phyloP scores from a whole-genome alignment of 225 moss, liverwort and hornwort genomes.

The Physcomitrium patens region DNA sequence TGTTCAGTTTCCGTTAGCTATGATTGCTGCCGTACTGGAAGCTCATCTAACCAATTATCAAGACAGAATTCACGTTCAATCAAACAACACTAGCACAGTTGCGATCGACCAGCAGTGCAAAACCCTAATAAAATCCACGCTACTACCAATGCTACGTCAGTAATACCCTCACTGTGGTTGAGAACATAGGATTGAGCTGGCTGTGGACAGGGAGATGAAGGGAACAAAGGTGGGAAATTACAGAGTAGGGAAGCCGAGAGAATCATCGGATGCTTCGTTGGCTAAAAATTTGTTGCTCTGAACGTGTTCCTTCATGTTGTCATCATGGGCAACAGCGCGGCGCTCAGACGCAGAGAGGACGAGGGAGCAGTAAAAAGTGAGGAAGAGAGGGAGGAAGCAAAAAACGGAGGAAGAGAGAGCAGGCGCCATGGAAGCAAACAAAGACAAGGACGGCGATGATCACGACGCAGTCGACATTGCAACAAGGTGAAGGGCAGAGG shows the following conservation, averaged over 20 bases:
- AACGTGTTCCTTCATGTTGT: constrained; percentile 68
- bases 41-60: no score
- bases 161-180: background rate
- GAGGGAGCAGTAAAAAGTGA: constrained; percentile 7
- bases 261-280: constrained; percentile 84
- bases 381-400: constrained; percentile 12
- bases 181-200: constrained; percentile 12
- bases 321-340: constrained; percentile 80
- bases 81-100: no score
- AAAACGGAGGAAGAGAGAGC: constrained; percentile 15
- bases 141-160: no score
- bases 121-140: no score
- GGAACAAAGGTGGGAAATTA: constrained; percentile 29
- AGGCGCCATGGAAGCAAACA: no score
- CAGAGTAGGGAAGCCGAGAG: constrained; percentile 56
- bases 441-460: no score
- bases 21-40: no score
- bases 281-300: constrained; percentile 74
- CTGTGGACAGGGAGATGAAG: background rate
- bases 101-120: no score
- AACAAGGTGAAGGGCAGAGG: no score
- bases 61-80: no score
- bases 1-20: background rate
- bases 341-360: constrained; percentile 37
- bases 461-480: no score